Percentiles rank a stretch among this genome's conserved stretches.
Evolutionary conservation across 2,329 filamentous ascomycete genomes (phyloP).

Genomic region (Fusarium goolgardi): DNA sequence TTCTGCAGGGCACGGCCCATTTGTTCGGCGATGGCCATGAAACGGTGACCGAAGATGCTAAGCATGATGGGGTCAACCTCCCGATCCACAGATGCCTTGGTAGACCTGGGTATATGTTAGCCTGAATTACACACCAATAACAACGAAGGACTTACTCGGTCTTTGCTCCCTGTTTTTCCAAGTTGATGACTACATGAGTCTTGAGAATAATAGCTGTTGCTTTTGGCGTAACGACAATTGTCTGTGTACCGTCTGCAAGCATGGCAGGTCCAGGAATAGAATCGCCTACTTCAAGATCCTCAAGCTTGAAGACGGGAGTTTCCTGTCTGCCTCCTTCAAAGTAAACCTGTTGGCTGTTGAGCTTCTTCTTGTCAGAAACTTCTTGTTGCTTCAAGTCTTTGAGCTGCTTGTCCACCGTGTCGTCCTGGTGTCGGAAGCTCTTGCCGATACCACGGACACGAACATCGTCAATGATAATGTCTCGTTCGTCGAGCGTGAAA

Average conservation of each 20-base stretch:
- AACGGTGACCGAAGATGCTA: constrained; percentile 83
- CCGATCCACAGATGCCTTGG: constrained; percentile 37
- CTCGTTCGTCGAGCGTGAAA: constrained; percentile 84
- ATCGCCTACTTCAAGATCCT: constrained; percentile 77
- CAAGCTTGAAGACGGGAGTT: constrained; percentile 85
- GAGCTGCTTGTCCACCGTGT: constrained; percentile 87
- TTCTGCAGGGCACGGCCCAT: constrained; percentile 86
- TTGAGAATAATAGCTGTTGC: constrained; percentile 81
- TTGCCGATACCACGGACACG: constrained; percentile 89
- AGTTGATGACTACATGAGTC: constrained; percentile 90
- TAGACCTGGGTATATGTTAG: constrained; percentile 33
- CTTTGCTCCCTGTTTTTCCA: constrained; percentile 67
- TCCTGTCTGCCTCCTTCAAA: constrained; percentile 83
- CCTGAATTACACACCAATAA: too few relatives aligned
- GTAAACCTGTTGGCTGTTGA: constrained; percentile 78
- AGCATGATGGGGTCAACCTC: constrained; percentile 82
- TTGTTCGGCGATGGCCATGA: constrained; percentile 88
- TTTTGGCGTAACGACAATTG: constrained; percentile 86
- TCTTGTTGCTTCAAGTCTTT: constrained; percentile 73
- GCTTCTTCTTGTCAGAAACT: constrained; percentile 68
- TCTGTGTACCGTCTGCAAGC: constrained; percentile 88
- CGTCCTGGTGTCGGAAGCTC: constrained; percentile 81
- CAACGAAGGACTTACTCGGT: constrained; percentile 45
- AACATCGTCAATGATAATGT: constrained; percentile 92
- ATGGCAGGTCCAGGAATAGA: constrained; percentile 84